Conservation (phyloP, 306 rosid species). For the Mimosa pudica region DNA sequence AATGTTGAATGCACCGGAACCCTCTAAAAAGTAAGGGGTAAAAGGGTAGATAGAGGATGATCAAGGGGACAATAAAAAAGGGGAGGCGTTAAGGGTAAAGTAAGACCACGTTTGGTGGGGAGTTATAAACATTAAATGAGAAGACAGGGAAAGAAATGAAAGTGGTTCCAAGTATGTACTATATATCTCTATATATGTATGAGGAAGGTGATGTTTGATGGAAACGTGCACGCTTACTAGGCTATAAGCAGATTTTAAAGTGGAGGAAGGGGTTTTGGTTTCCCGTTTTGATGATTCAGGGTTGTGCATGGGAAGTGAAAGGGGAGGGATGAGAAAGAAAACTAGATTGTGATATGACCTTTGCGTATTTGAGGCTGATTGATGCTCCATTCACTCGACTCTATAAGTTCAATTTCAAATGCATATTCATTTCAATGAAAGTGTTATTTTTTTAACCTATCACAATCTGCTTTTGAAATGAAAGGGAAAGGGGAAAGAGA, state of each 20-base stretch:
- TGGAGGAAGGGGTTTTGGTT: not conserved
- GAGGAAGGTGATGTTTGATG: not conserved
- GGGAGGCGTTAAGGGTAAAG: not conserved
- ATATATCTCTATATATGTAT: no score
- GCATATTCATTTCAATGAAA: no score
- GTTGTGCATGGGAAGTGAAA: not conserved
- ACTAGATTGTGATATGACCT: slow-evolving; percentile 45
- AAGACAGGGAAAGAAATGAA: not conserved
- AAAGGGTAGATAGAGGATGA: no score
- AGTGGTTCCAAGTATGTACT: no score
- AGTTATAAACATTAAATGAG: not conserved
- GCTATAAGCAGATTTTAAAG: no score
- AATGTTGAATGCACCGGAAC: no score
- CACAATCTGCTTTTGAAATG: not conserved
- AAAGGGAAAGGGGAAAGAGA: not conserved
- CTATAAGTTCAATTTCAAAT: not conserved
- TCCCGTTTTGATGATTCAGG: not conserved
- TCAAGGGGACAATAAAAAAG: no score
- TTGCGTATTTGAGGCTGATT: not conserved
- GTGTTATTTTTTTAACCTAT: no score
- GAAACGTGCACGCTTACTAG: not conserved
- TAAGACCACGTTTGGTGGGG: not conserved
- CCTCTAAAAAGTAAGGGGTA: no score
- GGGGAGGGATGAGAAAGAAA: not conserved
- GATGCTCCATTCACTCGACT: not conserved